These are phyloP conservation scores for Penicillium sp. DNA, from an alignment of 2,329 filamentous ascomycete species.

Conservation along the genomic window DNA sequence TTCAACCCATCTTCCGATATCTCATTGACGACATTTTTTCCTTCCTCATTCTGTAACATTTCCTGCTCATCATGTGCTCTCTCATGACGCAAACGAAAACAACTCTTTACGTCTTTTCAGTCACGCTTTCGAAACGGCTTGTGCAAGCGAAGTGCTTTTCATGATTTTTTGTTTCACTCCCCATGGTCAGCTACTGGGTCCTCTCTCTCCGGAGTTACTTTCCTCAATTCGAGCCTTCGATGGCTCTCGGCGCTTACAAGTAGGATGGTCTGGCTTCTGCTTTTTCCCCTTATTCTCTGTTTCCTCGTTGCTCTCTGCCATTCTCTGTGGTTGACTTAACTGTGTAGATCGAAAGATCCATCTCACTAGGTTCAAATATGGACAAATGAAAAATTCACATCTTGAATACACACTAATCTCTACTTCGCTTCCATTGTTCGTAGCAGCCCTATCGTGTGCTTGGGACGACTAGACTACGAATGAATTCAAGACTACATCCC, in stretches of 20 bases:
- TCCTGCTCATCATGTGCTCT: slow-evolving; percentile 5
- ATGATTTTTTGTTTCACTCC: slow-evolving; percentile 13
- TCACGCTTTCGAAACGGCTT: slow-evolving; percentile 15
- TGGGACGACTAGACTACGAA: too few species aligned
- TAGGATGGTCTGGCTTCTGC: slow-evolving; percentile 16
- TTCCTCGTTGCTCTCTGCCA: slow-evolving; percentile 2
- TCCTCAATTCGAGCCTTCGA: slow-evolving; percentile 9
- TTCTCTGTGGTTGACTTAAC: slow-evolving; percentile 6
- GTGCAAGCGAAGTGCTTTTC: slow-evolving; percentile 16
- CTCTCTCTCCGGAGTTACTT: slow-evolving; percentile 7
- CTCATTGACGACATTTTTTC: slow-evolving; percentile 1
- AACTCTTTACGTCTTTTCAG: slow-evolving; percentile 1
- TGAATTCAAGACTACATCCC: too few species aligned
- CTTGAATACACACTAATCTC: background rate
- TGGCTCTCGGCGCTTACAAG: slow-evolving; percentile 28
- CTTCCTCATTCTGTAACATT: slow-evolving; percentile 18
- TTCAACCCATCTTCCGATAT: background rate
- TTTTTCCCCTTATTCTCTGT: slow-evolving; percentile 1
- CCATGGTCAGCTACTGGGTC: slow-evolving; percentile 4
- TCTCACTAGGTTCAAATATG: slow-evolving; percentile 9
- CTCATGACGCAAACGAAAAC: slow-evolving; percentile 16
- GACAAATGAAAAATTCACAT: slow-evolving; percentile 8
- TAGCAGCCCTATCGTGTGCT: background rate
- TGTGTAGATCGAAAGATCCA: slow-evolving; percentile 27
- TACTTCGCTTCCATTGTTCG: background rate